phyloP scores from a whole-genome alignment of 768 basidiomycete genomes.

The Chalciporus piperatus region DNA sequence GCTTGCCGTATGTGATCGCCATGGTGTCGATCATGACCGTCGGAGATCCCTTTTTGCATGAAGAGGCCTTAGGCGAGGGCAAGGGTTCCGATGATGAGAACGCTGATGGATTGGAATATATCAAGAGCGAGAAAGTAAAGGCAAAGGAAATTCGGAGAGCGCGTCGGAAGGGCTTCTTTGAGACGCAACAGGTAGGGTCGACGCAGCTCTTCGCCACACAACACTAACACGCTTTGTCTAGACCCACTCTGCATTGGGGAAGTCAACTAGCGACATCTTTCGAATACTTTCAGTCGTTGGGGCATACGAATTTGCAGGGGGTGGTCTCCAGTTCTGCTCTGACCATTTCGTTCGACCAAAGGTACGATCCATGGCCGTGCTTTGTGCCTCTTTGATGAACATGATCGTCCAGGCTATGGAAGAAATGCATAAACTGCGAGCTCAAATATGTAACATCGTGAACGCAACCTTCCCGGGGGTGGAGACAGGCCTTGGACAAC shows the following conservation, averaged over 20 bases:
- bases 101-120: constrained; percentile 38
- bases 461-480: constrained; percentile 68
- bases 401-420: constrained; percentile 78
- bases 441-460: constrained; percentile 86
- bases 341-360: constrained; percentile 90
- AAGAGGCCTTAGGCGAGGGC: constrained; percentile 57
- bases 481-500: constrained; percentile 57
- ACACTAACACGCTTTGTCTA: constrained; percentile 28
- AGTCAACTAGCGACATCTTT: constrained; percentile 80
- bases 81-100: constrained; percentile 40
- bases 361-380: constrained; percentile 41
- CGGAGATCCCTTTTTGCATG: constrained; percentile 93
- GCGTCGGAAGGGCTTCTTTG: constrained; percentile 76
- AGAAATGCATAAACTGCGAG: constrained; percentile 93
- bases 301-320: constrained; percentile 91
- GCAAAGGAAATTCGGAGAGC: constrained; percentile 57
- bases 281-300: constrained; percentile 91
- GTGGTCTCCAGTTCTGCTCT: constrained; percentile 74
- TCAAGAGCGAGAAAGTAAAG: constrained; percentile 46
- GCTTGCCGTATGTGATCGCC: constrained; percentile 87
- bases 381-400: constrained; percentile 1
- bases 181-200: constrained; percentile 67
- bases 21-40: constrained; percentile 90
- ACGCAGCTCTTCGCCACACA: background rate
- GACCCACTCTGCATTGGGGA: constrained; percentile 79